phyloP scores from a whole-genome alignment of 2,329 filamentous ascomycete genomes.

The Penicillium sp. region DNA sequence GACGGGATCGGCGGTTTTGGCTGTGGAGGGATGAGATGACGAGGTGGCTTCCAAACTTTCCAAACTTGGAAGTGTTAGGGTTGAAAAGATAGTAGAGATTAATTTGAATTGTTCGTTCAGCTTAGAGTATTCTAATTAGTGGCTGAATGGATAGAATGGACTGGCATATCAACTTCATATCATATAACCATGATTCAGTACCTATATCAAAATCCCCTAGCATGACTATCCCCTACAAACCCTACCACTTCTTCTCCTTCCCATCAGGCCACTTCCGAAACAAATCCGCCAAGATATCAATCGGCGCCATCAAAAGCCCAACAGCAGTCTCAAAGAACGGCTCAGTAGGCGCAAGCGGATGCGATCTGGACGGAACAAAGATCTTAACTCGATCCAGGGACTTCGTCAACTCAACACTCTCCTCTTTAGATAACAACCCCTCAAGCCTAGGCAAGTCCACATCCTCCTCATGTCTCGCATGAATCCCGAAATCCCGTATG shows the following conservation, averaged over 20 bases:
- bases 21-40: conserved; percentile 12
- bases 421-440: conserved; percentile 35
- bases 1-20: conserved; percentile 9
- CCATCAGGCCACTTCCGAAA: conserved; percentile 56
- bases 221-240: not conserved
- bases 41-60: not conserved
- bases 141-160: not conserved
- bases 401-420: conserved; percentile 41
- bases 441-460: conserved; percentile 53
- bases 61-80: not conserved
- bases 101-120: not conserved
- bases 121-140: not conserved
- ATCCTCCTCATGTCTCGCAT: conserved; percentile 54
- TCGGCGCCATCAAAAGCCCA: conserved; percentile 56
- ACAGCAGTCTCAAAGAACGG: conserved; percentile 59
- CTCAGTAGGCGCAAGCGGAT: conserved; percentile 52
- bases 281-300: conserved; percentile 57
- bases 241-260: not conserved
- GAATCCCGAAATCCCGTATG: conserved; percentile 44
- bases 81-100: not conserved
- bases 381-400: conserved; percentile 54
- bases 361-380: conserved; percentile 54
- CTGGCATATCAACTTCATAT: too few relatives aligned
- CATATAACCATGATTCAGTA: too few relatives aligned
- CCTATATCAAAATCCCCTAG: too few relatives aligned